Evolutionary conservation across 1,284 basidiomycete species (phyloP).

Genomic region (Ceratobasidium sp.): DNA sequence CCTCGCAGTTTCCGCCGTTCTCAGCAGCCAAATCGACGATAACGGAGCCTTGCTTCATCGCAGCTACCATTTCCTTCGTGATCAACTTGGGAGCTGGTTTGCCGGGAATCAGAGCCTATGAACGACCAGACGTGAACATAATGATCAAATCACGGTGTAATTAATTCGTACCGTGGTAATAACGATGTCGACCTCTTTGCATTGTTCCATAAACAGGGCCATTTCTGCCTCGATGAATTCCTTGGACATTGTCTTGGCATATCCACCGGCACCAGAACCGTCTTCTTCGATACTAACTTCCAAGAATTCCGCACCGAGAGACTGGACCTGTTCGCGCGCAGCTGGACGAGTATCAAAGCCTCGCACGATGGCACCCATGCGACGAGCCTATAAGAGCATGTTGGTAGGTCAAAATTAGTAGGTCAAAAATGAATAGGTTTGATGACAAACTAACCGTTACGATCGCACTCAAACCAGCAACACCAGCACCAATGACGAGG

Average conservation of each 20-base stretch:
- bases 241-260: slow-evolving; percentile 91
- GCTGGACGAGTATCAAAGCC: slow-evolving; percentile 86
- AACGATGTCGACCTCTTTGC: slow-evolving; percentile 86
- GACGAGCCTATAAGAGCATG: slow-evolving; percentile 63
- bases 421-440: no score
- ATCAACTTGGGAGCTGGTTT: slow-evolving; percentile 85
- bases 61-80: slow-evolving; percentile 81
- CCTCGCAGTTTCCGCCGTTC: slow-evolving; percentile 84
- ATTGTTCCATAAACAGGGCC: slow-evolving; percentile 85
- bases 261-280: slow-evolving; percentile 80
- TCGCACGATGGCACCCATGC: slow-evolving; percentile 85
- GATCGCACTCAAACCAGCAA: slow-evolving; percentile 86
- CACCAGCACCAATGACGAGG: slow-evolving; percentile 85
- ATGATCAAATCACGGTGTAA: not conserved
- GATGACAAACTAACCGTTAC: slow-evolving; percentile 66
- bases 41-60: slow-evolving; percentile 88
- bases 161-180: slow-evolving; percentile 74
- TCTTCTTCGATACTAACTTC: slow-evolving; percentile 82
- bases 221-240: slow-evolving; percentile 90
- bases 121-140: not conserved
- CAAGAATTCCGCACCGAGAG: slow-evolving; percentile 85
- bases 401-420: not conserved
- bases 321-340: slow-evolving; percentile 86
- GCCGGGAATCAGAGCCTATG: slow-evolving; percentile 80
- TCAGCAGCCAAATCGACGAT: slow-evolving; percentile 87